Percentiles rank a stretch among this genome's conserved stretches.
Evolutionary conservation across 2,329 filamentous ascomycete genomes (phyloP).

Genomic region (Catunica adiposa): DNA sequence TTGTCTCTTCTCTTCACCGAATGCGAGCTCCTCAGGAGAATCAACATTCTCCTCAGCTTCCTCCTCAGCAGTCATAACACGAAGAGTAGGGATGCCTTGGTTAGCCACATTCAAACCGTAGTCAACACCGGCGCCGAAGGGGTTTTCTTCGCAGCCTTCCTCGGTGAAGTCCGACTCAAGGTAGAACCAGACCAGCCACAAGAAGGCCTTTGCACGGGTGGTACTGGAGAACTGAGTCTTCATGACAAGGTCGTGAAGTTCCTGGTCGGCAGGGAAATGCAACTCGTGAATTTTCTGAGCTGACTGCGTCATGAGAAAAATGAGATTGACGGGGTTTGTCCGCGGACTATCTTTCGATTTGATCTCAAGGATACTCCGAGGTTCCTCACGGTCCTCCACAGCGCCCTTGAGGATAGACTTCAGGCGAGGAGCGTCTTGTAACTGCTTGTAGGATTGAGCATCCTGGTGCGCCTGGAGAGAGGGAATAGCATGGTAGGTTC

Average conservation of each 20-base stretch:
- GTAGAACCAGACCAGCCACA: constrained; percentile 99
- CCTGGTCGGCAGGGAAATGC: constrained; percentile 69
- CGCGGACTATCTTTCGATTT: constrained; percentile 49
- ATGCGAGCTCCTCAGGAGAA: constrained; percentile 49
- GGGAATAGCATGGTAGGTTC: constrained; percentile 95
- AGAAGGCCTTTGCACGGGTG: constrained; percentile 71
- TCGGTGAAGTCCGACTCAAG: constrained; percentile 87
- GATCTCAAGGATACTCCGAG: constrained; percentile 67
- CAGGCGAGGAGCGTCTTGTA: constrained; percentile 86
- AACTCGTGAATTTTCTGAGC: constrained; percentile 83
- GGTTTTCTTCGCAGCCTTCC: constrained; percentile 76
- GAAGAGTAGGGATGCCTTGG: constrained; percentile 52
- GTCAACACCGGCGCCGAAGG: constrained; percentile 61
- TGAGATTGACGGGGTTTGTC: constrained; percentile 92
- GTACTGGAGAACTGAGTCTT: constrained; percentile 63
- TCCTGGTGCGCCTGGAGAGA: constrained; percentile 91
- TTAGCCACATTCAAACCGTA: constrained; percentile 48
- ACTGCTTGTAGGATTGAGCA: constrained; percentile 88
- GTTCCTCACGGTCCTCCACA: constrained; percentile 76
- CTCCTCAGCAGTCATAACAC: constrained; percentile 48
- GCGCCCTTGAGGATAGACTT: constrained; percentile 97
- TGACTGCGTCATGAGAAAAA: constrained; percentile 83
- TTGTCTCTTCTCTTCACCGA: constrained; percentile 56
- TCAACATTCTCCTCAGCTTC: constrained; percentile 58
- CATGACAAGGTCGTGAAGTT: constrained; percentile 97